A percentile compares a stretch with the other conserved stretches of the same genome.
Conservation (phyloP, 768 basidiomycete species). For the Pholiota conissans region DNA sequence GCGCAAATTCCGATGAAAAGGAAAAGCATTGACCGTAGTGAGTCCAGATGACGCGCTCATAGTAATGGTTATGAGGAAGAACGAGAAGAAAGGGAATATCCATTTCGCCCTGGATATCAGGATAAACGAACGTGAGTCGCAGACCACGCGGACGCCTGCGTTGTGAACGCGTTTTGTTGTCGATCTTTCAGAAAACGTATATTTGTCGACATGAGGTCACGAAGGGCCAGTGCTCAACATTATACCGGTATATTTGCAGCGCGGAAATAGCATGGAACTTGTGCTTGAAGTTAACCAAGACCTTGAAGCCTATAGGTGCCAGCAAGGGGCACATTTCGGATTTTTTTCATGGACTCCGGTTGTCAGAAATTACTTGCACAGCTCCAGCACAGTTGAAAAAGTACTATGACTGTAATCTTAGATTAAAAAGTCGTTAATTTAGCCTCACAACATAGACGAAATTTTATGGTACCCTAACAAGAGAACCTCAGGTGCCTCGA, state of each 20-base stretch:
- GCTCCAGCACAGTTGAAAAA: background rate
- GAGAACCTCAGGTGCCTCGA: background rate
- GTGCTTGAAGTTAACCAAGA: background rate
- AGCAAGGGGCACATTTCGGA: too few species aligned
- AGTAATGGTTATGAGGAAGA: background rate
- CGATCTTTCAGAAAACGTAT: background rate
- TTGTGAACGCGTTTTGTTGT: conserved; percentile 6
- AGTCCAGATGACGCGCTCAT: conserved; percentile 5
- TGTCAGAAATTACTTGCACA: background rate
- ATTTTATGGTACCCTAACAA: too few species aligned
- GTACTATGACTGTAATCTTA: background rate
- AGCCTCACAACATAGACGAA: background rate
- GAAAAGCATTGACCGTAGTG: background rate
- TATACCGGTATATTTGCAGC: background rate
- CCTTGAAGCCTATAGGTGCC: background rate
- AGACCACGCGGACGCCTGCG: conserved; percentile 1
- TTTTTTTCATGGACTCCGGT: too few species aligned
- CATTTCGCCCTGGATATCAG: background rate
- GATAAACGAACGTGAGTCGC: background rate
- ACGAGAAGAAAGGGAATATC: background rate
- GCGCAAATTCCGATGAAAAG: background rate
- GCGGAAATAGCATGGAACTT: background rate
- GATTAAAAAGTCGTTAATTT: background rate
- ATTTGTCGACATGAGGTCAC: background rate
- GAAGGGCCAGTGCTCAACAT: background rate